phyloP scores from a whole-genome alignment of 306 rosid genomes.

The cucumber (Cucumis sativus) region Cucumber_9930_V3 NC_026656.2:22836001-22836500 shows the following conservation, averaged over 20 bases:
- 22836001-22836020: conserved; percentile 4
- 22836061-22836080: conserved; percentile 55
- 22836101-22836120: conserved; percentile 64
- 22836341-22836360: conserved; percentile 23
- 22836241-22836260: neutral
- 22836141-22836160: conserved; percentile 21
- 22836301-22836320: too few species aligned
- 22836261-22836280: neutral
- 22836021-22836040: conserved; percentile 7
- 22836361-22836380: conserved; percentile 43
- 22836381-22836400: conserved; percentile 31
- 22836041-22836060: neutral
- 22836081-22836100: conserved; percentile 63
- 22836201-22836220: conserved; percentile 71
- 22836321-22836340: neutral
- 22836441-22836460: neutral
- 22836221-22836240: conserved; percentile 49
- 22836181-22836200: conserved; percentile 66
- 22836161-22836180: conserved; percentile 58
- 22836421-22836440: neutral
- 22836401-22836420: conserved; percentile 11
- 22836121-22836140: conserved; percentile 74
- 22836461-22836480: neutral
- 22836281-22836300: neutral
- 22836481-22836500: neutral